Base-by-base conservation (phyloP, 2,329 filamentous ascomycete species). In the Pseudogymnoascus sp. region DNA sequence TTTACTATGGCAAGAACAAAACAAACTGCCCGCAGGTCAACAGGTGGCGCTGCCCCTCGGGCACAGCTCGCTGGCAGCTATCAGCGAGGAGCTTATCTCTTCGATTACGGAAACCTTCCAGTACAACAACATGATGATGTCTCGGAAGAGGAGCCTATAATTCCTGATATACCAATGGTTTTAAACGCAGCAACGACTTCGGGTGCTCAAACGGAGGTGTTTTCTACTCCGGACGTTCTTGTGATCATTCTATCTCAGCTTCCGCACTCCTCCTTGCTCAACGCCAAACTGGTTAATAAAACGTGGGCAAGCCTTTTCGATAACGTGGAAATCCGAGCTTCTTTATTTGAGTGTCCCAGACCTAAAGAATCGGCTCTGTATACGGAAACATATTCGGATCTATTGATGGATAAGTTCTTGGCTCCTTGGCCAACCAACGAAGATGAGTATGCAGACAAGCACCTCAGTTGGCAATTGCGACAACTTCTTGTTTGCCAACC, bases 401-500 rank as follows among this genome's bases (percentile, higher is more conserved):
- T 62, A 25, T 60, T 62, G 61, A 62, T 40, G 45, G 33, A 62
- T 25, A 62, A 60, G 18, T 60, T 62, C 61, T 40, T 58, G 12
- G 28, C 28, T 18, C 37, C 58, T 62, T 62, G 61, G 61, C 33
- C 61, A 58, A 59, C 18, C 45, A 62, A 31, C 21, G 9, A 16
- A 25, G 14, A 14, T n/a, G 28, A 37, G 16, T 59, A 62, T 59
- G 49, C 5, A 35, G 8, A 23, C 41, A 31, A 63, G 14, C 38
- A 45, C 18, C 41, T 21, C 38, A 33, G 61, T 58, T 58, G 37
- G 63, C 63, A 64, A 33, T 62, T 43, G 63, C 63, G 60, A 64
- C 63, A 64, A 43, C 63, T 64, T 49, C 60, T 64, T 28, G 37
- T 64, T 21, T 64, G 43, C 60, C 63, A 64, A 62, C 63, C 63